A percentile compares a stretch with the other conserved stretches of the same genome.
Conservation (phyloP, 2,329 filamentous ascomycete species). For the Xylaria sp. region DNA sequence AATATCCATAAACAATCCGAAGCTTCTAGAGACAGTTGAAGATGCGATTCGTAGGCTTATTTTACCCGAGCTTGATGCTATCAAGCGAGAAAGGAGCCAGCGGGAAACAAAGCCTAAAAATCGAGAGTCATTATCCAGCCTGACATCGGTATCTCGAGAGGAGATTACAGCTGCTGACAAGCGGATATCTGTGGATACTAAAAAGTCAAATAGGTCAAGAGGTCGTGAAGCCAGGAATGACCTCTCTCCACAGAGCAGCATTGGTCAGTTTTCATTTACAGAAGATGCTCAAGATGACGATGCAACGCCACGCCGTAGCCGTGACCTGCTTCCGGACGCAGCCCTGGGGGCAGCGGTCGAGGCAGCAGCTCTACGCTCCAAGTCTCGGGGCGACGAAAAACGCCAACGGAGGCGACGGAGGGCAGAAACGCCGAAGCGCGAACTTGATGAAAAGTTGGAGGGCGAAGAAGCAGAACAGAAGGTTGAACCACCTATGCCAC, state of each 20-base stretch:
- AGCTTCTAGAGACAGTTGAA: conserved; percentile 87
- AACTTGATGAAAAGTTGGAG: conserved; percentile 53
- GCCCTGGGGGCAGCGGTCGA: conserved; percentile 52
- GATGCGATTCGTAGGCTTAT: conserved; percentile 90
- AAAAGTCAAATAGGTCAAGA: conserved; percentile 57
- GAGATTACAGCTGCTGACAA: conserved; percentile 59
- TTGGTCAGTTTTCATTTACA: conserved; percentile 55
- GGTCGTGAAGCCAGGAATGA: conserved; percentile 63
- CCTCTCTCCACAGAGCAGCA: conserved; percentile 55
- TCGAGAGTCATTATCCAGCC: conserved; percentile 68
- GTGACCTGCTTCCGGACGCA: conserved; percentile 45
- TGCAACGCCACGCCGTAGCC: conserved; percentile 53
- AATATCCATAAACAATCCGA: conserved; percentile 90
- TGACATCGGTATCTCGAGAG: conserved; percentile 59
- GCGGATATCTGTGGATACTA: conserved; percentile 57
- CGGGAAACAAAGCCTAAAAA: conserved; percentile 61
- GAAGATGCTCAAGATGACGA: conserved; percentile 49
- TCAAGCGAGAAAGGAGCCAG: conserved; percentile 89
- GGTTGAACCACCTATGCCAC: conserved; percentile 78
- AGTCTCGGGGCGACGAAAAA: conserved; percentile 52
- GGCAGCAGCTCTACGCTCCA: conserved; percentile 46
- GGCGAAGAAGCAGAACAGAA: conserved; percentile 60
- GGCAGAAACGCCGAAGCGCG: conserved; percentile 56
- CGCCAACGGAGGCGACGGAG: conserved; percentile 59
- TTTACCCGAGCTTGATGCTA: conserved; percentile 85